Conservation (phyloP, 805 yeast genomes). For the Ogataea zsoltii region DNA sequence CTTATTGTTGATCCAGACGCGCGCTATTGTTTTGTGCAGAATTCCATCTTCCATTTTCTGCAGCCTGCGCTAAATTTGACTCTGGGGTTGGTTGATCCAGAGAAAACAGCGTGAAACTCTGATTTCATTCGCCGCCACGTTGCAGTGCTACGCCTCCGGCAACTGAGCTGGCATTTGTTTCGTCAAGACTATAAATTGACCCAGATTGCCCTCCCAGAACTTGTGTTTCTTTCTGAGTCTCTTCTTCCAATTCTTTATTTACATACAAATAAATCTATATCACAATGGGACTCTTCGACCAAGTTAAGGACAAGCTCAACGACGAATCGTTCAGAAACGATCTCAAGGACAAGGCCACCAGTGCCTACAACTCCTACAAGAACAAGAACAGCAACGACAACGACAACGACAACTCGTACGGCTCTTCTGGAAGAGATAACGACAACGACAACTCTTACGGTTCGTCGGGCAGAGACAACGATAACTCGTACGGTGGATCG, state of each 20-base stretch:
- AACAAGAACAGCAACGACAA: slow-evolving; percentile 14
- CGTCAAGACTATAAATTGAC: slow-evolving; percentile 4
- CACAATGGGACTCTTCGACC: slow-evolving; percentile 43
- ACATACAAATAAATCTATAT: neutral
- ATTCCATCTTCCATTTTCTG: slow-evolving; percentile 1
- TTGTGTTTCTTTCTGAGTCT: neutral
- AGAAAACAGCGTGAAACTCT: neutral
- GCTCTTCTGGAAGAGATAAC: slow-evolving; percentile 25
- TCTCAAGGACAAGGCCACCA: slow-evolving; percentile 26
- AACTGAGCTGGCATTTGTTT: neutral
- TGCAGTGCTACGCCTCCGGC: too few relatives aligned
- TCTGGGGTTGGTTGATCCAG: neutral
- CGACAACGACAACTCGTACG: slow-evolving; percentile 32
- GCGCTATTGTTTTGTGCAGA: neutral
- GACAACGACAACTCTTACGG: slow-evolving; percentile 37
- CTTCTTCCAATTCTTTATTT: neutral
- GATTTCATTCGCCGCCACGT: neutral
- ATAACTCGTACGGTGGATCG: slow-evolving; percentile 35
- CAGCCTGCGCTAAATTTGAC: neutral
- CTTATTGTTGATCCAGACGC: neutral
- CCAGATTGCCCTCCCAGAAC: neutral
- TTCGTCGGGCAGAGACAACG: slow-evolving; percentile 23
- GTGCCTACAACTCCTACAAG: slow-evolving; percentile 31
- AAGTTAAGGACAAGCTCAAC: slow-evolving; percentile 38
- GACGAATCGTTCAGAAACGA: slow-evolving; percentile 27